Base-by-base conservation (phyloP, 768 basidiomycete species). In the Glaciozyma antarctica region DNA sequence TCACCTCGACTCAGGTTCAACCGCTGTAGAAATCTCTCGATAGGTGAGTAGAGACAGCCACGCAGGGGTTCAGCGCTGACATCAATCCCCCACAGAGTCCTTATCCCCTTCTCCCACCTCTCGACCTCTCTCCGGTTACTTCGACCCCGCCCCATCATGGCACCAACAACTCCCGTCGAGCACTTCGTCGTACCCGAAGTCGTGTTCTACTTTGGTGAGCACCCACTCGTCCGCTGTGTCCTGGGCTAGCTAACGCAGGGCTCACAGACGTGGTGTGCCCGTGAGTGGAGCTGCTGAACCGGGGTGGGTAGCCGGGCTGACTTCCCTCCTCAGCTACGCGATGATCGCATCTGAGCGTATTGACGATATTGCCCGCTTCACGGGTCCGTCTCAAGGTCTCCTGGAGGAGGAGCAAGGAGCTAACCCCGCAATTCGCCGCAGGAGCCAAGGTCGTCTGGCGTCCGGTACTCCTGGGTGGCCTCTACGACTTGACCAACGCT, bases 401-500 rank as follows among this genome's bases (percentile, higher is more conserved):
- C 32, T 32, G 32, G 13, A 15, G 38, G 38, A 41, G 38, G 38
- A 41, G 12, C 10, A 15, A 13, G 38, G 38, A 41, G 26, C 12
- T 15, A 38, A 38, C 41, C 8, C 22, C n/a, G 24, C 32, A 57
- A 26, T 32, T 2, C 13, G 38, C 34, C 32, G 34, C 56, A 44
- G 56, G 56, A n/a, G 32, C 56, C 32, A 26, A 58, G 15, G 24
- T 58, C 41, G 43, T 38, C 24, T 58, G 57, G 57, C 22, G 17
- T 5, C 41, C 41, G 4, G 57, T 58, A 26, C 41, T 58, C 3
- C 57, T 58, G 12, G 57, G 57, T 3, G 57, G 22, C 5, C 41
- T 58, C 5, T 58, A 58, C 57, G 57, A 58, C 24, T 4, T 30
- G 2, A 58, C 57, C 22, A 58, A 58, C n/a, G 57, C 57, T 8